A percentile compares a stretch with the other conserved stretches of the same genome.
Conservation (phyloP, 2,329 filamentous ascomycete genomes). For the Diaporthe batatas region DNA sequence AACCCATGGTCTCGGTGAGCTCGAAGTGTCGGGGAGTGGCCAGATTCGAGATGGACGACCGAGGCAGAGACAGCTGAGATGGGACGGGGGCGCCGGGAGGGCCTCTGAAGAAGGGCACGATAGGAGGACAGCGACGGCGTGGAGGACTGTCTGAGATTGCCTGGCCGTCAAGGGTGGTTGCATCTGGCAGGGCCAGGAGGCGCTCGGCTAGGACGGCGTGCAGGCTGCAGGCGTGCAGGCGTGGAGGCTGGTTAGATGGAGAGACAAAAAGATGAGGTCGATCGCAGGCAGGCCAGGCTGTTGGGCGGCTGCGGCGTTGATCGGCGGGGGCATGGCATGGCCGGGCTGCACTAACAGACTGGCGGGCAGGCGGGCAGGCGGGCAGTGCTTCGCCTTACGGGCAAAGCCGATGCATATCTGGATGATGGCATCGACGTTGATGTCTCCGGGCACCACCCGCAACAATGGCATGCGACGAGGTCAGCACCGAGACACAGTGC, state of each 20-base stretch:
- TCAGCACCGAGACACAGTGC: constrained; percentile 16
- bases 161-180: background rate
- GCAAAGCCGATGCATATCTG: constrained; percentile 18
- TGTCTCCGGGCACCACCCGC: background rate
- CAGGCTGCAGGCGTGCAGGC: too few species aligned
- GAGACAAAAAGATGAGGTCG: background rate
- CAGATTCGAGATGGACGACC: constrained; percentile 3
- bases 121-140: constrained; percentile 16
- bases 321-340: constrained; percentile 17
- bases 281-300: background rate
- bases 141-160: background rate
- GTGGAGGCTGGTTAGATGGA: background rate
- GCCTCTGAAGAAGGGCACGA: constrained; percentile 1
- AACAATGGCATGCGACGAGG: background rate
- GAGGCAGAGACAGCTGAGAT: constrained; percentile 21
- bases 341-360: constrained; percentile 4
- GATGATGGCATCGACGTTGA: constrained; percentile 20
- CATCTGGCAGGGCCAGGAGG: constrained; percentile 16
- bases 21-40: background rate
- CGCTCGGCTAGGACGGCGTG: constrained; percentile 31
- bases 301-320: constrained; percentile 28
- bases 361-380: constrained; percentile 25
- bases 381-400: constrained; percentile 35
- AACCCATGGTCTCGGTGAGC: background rate
- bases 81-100: constrained; percentile 11